phyloP scores from a whole-genome alignment of 805 yeast genomes.

The Ogataea angusta region DNA sequence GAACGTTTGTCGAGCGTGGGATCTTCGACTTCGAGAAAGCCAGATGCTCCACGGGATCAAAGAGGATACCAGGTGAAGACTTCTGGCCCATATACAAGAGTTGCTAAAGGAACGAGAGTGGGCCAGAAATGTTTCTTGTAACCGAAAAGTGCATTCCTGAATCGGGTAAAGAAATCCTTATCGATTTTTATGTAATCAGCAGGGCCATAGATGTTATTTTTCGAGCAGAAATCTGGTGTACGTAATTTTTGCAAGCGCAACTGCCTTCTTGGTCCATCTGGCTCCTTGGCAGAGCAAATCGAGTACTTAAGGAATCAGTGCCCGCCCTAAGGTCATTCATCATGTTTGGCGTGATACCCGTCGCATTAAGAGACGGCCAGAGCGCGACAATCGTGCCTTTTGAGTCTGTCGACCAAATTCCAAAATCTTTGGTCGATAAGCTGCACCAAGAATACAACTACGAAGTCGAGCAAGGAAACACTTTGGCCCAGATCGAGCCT shows the following conservation, averaged over 20 bases:
- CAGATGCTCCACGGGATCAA: slow-evolving; percentile 27
- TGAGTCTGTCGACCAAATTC: slow-evolving; percentile 45
- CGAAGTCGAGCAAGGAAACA: slow-evolving; percentile 68
- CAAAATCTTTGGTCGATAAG: slow-evolving; percentile 44
- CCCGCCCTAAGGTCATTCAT: not conserved
- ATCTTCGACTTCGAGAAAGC: slow-evolving; percentile 16
- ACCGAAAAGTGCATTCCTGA: slow-evolving; percentile 8
- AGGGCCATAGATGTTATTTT: not conserved
- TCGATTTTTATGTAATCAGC: slow-evolving; percentile 1
- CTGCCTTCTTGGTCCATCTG: not conserved
- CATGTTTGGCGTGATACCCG: slow-evolving; percentile 7
- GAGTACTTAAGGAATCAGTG: not conserved
- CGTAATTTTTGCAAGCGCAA: not conserved
- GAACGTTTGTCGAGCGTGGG: slow-evolving; percentile 14
- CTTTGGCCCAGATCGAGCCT: slow-evolving; percentile 60
- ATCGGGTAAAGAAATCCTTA: slow-evolving; percentile 9
- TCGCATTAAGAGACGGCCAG: slow-evolving; percentile 26
- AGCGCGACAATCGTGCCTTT: slow-evolving; percentile 58
- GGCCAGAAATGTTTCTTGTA: not conserved
- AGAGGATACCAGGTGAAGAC: slow-evolving; percentile 14
- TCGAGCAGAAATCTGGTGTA: not conserved
- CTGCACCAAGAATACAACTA: slow-evolving; percentile 54
- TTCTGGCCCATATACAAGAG: not conserved
- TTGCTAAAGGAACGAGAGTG: not conserved
- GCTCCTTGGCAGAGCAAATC: not conserved